Conservation (phyloP, 2,329 filamentous ascomycete genomes). For the Parastagonospora avenae region DNA sequence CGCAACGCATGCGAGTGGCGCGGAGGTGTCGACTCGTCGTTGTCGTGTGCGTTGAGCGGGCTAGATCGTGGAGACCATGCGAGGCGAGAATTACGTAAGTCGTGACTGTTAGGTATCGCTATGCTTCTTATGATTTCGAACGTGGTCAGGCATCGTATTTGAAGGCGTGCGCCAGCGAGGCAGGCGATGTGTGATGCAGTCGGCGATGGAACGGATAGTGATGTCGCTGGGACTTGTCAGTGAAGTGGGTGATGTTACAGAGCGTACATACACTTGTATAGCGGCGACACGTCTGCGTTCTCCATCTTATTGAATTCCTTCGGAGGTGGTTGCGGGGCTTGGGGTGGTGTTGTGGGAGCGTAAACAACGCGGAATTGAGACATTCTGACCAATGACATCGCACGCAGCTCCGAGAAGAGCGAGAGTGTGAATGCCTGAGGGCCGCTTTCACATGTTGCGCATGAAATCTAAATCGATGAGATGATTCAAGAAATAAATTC, state of each 20-base stretch:
- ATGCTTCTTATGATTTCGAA: slow-evolving; percentile 46
- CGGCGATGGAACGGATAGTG: slow-evolving; percentile 45
- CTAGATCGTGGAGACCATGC: slow-evolving; percentile 44
- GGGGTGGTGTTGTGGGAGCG: slow-evolving; percentile 27
- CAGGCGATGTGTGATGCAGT: slow-evolving; percentile 47
- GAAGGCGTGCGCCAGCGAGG: slow-evolving; percentile 45
- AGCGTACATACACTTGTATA: slow-evolving; percentile 33
- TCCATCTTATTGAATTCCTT: slow-evolving; percentile 25
- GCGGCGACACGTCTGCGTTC: slow-evolving; percentile 33
- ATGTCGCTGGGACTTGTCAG: slow-evolving; percentile 33
- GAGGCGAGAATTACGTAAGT: slow-evolving; percentile 35
- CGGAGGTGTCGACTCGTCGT: slow-evolving; percentile 23
- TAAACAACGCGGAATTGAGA: slow-evolving; percentile 32
- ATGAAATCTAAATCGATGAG: background rate
- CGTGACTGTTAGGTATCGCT: slow-evolving; percentile 36
- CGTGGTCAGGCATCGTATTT: slow-evolving; percentile 46
- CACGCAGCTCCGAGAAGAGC: background rate
- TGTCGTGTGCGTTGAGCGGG: slow-evolving; percentile 2
- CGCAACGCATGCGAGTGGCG: slow-evolving; percentile 16
- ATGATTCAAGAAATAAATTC: background rate
- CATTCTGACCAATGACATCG: slow-evolving; percentile 23
- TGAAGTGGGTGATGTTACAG: background rate
- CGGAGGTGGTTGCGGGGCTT: slow-evolving; percentile 6
- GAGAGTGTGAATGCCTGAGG: too few relatives aligned
- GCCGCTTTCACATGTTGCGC: background rate